Base-by-base conservation (phyloP, 2,329 filamentous ascomycete genomes). In the Epichloe sp. region DNA sequence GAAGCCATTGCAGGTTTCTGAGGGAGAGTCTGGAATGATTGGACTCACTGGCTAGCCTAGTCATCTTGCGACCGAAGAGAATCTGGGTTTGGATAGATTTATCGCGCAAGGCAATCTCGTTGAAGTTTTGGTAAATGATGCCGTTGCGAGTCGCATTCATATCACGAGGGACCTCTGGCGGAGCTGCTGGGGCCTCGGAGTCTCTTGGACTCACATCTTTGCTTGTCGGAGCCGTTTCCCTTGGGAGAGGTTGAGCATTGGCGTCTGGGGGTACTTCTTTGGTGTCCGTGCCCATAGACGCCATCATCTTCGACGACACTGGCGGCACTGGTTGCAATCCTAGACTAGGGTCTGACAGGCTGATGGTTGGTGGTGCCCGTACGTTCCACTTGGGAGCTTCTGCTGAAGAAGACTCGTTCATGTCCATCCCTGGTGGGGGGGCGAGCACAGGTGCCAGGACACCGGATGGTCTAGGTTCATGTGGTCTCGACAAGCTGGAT, bases 41-140 rank as follows among this genome's bases (percentile, higher is more conserved):
- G 5, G 15, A 66, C 75, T 62, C 68, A 79, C 76, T 80, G 23
- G 71, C 65, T 41, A 80, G 72, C 56, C 71, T 78, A 58, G 60
- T 72, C 76, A 81, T 80, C 58, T 78, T 78, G 52, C 75, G 70
- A 44, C 75, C 76, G 58, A 82, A 80, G 21, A 82, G 67, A 48
- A 82, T 75, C 54, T 75, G 75, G 12, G 75, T 79, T 63, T 82
- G 78, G 5, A 79, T 68, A 44, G 71, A 67, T 59, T 76, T 77
- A 55, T 81, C 77, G 57, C 73, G 73, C 54, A 81, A 71, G 45
- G 73, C 73, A 47, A 73, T 70, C 44, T 78, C 72, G 58, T 81
- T 71, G 59, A 82, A 81, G 55, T 79, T 80, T 50, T 80, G 78
- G 35, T 79, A 72, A 47, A 81, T 75, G 54, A 80, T 78, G 63